Percentiles rank a stretch among this genome's conserved stretches.
These are phyloP conservation scores for Turritis glabra DNA, from an alignment of 345 rosid species.

Conservation along the genomic window DNA sequence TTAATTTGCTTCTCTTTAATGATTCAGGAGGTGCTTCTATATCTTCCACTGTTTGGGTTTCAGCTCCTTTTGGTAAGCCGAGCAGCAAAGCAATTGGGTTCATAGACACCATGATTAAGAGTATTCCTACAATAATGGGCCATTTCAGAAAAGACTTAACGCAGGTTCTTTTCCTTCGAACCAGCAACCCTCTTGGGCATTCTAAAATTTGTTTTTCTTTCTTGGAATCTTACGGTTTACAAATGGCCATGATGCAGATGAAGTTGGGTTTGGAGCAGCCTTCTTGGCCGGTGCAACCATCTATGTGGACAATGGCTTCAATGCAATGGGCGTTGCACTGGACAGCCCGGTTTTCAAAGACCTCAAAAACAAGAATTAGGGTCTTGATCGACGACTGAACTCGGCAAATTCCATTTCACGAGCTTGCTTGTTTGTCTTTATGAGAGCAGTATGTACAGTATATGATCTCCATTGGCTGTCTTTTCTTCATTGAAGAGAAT, in stretches of 20 bases:
- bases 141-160: constrained; percentile 78
- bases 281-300: constrained; percentile 87
- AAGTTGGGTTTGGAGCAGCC: constrained; percentile 91
- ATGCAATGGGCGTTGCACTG: constrained; percentile 89
- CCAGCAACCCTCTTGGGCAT: background rate
- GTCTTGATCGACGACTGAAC: background rate
- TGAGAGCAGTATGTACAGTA: background rate
- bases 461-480: constrained; percentile 6
- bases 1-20: too few relatives aligned
- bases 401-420: background rate
- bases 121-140: constrained; percentile 77
- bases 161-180: constrained; percentile 56
- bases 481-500: constrained; percentile 5
- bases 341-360: constrained; percentile 86
- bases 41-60: background rate
- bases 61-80: constrained; percentile 85
- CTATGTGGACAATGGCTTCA: constrained; percentile 94
- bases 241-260: constrained; percentile 54
- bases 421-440: constrained; percentile 14
- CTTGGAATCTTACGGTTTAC: background rate
- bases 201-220: background rate
- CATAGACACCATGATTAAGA: constrained; percentile 85
- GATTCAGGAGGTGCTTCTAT: too few relatives aligned
- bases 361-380: constrained; percentile 61
- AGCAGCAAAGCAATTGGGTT: constrained; percentile 91